A percentile compares a stretch with the other conserved stretches of the same genome.
Evolutionary conservation across 148 eudicot species (phyloP).

Genomic region (Beta vulgaris): DNA sequence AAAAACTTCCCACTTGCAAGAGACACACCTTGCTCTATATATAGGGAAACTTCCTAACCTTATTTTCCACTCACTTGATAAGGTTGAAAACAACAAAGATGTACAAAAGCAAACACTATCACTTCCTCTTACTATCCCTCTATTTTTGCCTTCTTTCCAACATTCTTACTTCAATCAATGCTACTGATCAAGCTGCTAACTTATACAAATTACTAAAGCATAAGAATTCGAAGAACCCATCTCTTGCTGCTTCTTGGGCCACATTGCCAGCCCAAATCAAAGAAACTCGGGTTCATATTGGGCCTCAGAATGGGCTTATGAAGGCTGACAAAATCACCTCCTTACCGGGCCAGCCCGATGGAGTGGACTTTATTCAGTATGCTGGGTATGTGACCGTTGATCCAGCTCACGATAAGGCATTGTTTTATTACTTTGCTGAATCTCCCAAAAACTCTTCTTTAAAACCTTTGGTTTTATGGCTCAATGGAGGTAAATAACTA

Average conservation of each 20-base stretch:
- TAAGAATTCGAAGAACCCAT: slow-evolving; percentile 29
- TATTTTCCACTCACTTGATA: not conserved
- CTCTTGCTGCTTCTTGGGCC: slow-evolving; percentile 27
- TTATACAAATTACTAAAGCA: slow-evolving; percentile 30
- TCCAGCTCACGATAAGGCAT: slow-evolving; percentile 18
- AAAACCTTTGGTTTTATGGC: slow-evolving; percentile 39
- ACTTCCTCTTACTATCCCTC: slow-evolving; percentile 7
- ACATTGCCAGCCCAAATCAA: slow-evolving; percentile 13
- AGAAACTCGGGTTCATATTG: slow-evolving; percentile 11
- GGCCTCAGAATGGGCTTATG: slow-evolving; percentile 35
- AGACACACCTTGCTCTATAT: slow-evolving; percentile 2
- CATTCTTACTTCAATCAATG: slow-evolving; percentile 18
- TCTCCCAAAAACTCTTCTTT: slow-evolving; percentile 31
- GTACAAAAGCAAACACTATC: slow-evolving; percentile 2
- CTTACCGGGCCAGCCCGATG: slow-evolving; percentile 35
- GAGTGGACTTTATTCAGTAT: slow-evolving; percentile 32
- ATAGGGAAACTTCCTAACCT: slow-evolving; percentile 1
- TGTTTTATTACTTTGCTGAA: slow-evolving; percentile 41
- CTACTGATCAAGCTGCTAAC: slow-evolving; percentile 28
- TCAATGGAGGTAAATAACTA: slow-evolving; percentile 33
- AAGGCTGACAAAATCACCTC: slow-evolving; percentile 33
- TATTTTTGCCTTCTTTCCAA: slow-evolving; percentile 14
- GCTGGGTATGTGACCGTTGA: slow-evolving; percentile 37
- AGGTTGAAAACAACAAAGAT: slow-evolving; percentile 1
- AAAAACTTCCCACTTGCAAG: not conserved